Base-by-base conservation (phyloP, 495 filamentous ascomycete genomes). In the Neurospora pannonica region DNA sequence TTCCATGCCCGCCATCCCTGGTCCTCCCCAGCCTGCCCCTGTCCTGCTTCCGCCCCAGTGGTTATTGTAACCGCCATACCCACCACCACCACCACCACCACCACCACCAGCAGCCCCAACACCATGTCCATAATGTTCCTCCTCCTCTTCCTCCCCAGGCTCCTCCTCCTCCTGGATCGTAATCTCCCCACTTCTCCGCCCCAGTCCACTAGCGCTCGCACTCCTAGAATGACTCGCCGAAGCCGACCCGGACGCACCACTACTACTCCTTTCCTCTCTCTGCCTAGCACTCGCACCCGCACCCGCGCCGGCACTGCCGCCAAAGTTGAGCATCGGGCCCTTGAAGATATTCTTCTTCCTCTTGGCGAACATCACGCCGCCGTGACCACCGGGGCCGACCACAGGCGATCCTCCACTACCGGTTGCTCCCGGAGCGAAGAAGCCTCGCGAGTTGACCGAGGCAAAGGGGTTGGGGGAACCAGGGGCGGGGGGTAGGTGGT, bases 121-220 rank as follows among this genome's bases (percentile, higher is more conserved):
- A 7, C 13, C 62, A 34, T 36, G 43, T n/a, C 2, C 40, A n/a
- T 43, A 9, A 6, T 37, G 73, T 76, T 76, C 78, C 40, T 75
- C 76, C 38, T 76, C 80, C 1, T 80, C 79, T 54, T 78, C 84
- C 37, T 79, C 78, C 8, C 88, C 90, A 71, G 94, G 92, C 74
- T 93, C 89, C 39, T 97, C 93, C 79, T 92, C 94, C 77, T 97
- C 94, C 76, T 94, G 92, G 73, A 97, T 97, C 42, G 95, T 92
- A 76, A 90, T 84, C 76, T 90, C 87, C 76, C 93, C 88, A 80
- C 91, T 84, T 74, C 89, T 80, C 60, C 87, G 80, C 69, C 86
- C 82, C 76, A 87, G 39, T 0, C 86, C 87, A 76, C 86, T 85
- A 70, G 83, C 83, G 79, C 91, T 88, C 36, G 85, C 83, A 60